These are phyloP conservation scores for Conringia planisiliqua DNA, from an alignment of 345 rosid species.

Conservation along the genomic window DNA sequence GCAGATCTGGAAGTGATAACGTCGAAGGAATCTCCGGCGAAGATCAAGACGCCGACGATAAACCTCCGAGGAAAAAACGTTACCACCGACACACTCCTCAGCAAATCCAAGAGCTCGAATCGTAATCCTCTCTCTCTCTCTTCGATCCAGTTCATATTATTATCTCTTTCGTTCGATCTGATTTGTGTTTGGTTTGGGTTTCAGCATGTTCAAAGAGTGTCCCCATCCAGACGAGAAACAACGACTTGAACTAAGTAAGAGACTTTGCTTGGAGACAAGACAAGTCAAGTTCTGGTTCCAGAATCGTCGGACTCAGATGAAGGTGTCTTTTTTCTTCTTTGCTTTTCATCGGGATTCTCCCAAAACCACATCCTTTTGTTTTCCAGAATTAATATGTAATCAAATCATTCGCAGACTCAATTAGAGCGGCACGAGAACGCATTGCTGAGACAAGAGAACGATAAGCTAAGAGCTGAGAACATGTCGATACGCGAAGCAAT, in stretches of 20 bases:
- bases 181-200: neutral
- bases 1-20: constrained; percentile 99
- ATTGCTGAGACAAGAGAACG: constrained; percentile 85
- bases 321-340: constrained; percentile 37
- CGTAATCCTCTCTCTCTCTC: constrained; percentile 40
- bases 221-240: constrained; percentile 98
- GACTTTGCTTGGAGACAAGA: constrained; percentile 82
- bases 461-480: constrained; percentile 86
- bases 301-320: constrained; percentile 96
- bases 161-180: neutral
- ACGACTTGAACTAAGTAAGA: constrained; percentile 67
- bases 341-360: neutral
- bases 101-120: constrained; percentile 99
- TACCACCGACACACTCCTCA: constrained; percentile 99
- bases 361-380: neutral
- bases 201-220: constrained; percentile 78
- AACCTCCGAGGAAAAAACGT: constrained; percentile 86
- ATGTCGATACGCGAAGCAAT: constrained; percentile 93
- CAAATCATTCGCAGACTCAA: constrained; percentile 55
- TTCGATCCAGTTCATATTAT: neutral
- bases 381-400: neutral
- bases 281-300: constrained; percentile 99
- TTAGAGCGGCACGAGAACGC: constrained; percentile 92
- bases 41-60: constrained; percentile 83
- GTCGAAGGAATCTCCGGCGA: constrained; percentile 94